Evolutionary conservation across 192 early-diverging fungal species (phyloP), one percentile per base, ranked within the genome.

Genomic region (Phlyctochytrium arcticum): DNA sequence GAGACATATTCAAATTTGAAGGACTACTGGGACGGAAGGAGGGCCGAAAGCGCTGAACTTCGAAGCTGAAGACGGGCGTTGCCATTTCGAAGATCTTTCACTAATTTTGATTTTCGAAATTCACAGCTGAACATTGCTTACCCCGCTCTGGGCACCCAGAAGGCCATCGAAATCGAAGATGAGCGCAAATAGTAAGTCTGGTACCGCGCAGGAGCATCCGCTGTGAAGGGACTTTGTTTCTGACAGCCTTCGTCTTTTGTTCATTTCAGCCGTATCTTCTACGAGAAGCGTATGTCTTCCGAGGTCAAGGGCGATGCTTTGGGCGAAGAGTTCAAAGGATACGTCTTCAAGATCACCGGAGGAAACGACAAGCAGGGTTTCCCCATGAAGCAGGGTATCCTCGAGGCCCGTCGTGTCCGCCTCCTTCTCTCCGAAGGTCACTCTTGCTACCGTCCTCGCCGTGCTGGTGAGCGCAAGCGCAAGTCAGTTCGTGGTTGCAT

Each of bases 301-400:
- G 96, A 98, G 77, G 95, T 98, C 62, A 79, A 89, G 66, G 96
- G 87, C 70, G 96, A 96, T 81, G 84, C 91, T 56, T 80, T 98
- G 72, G 93, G 96, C 68, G 96, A 97, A 72, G 96, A 98, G 81
- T 98, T 94, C 92, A 98, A 98, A 89, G 96, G 96, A 68, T 98
- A 97, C 87, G 89, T 97, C 72, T 95, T 98, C 89, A 93, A 92
- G 71, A 95, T 98, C 80, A 91, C 94, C 59, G 96, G 96, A 76
- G 96, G 96, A 71, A 97, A 98, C 89, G 96, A 98, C 87, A 98
- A 98, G 89, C 76, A 74, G 67, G 77, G 77, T 65, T 98, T 98
- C 92, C 96, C 96, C 67, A 98, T 98, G 96, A 98, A 97, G 89
- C 96, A 98, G 85, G 96, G 96, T 92, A 91, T 98, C 65, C 71